phyloP scores from a whole-genome alignment of 345 rosid genomes.

The Brassica carinata region DNA sequence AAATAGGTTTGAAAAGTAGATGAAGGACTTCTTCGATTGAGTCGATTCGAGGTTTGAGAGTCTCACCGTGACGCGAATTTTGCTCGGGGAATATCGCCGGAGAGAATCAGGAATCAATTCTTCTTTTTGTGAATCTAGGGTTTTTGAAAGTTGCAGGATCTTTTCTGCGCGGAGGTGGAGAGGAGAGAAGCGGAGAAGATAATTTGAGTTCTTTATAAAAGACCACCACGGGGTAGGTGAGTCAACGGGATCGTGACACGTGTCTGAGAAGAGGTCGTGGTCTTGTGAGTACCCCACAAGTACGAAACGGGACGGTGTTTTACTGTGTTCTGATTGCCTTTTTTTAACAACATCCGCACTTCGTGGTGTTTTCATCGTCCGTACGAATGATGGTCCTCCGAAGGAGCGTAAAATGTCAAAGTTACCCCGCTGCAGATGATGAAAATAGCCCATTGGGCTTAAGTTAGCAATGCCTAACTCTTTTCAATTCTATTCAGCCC shows the following conservation, averaged over 20 bases:
- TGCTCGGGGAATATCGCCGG: not conserved
- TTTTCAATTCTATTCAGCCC: not conserved
- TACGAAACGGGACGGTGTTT: conserved; percentile 19
- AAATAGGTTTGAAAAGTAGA: not conserved
- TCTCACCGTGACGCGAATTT: conserved; percentile 30
- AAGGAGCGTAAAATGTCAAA: not conserved
- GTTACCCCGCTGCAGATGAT: not conserved
- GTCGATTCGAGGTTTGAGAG: not conserved
- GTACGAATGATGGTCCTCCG: not conserved
- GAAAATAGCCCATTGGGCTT: conserved; percentile 12
- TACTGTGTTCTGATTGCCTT: not conserved
- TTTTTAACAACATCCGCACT: not conserved
- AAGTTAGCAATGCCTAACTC: not conserved
- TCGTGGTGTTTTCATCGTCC: not conserved
- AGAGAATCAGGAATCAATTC: conserved; percentile 10
- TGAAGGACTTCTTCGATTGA: conserved; percentile 14
- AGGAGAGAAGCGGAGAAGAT: not conserved
- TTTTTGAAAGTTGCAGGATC: not conserved
- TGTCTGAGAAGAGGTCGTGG: not conserved
- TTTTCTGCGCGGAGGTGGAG: not conserved
- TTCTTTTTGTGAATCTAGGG: not conserved
- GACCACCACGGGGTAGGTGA: conserved; percentile 9
- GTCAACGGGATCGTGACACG: conserved; percentile 19
- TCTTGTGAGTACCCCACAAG: not conserved
- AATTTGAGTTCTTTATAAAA: not conserved